Evolutionary conservation across 2,329 filamentous ascomycete genomes (phyloP).

Genomic region (Basipetospora chlamydospora): DNA sequence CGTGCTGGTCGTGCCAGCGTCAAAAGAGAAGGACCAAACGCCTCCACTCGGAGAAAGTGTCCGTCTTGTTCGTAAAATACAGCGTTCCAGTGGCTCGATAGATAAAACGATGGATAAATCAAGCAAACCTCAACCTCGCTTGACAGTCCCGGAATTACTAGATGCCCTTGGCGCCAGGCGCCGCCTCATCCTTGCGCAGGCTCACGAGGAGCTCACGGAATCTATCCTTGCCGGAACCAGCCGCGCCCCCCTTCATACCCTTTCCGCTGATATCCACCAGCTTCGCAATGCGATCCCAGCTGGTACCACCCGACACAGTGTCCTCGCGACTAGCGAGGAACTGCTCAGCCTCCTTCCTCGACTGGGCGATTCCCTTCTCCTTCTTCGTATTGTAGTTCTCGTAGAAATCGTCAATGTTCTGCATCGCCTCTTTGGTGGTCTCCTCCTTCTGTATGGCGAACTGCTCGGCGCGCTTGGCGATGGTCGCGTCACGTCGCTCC

Average conservation of each 20-base stretch:
- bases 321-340: slow-evolving; percentile 83
- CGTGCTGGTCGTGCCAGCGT: no score
- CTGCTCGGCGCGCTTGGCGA: slow-evolving; percentile 72
- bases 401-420: slow-evolving; percentile 98
- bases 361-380: slow-evolving; percentile 82
- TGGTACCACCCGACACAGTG: slow-evolving; percentile 85
- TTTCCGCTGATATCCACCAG: slow-evolving; percentile 95
- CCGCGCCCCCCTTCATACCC: slow-evolving; percentile 70
- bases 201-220: slow-evolving; percentile 83
- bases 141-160: no score
- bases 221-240: slow-evolving; percentile 85
- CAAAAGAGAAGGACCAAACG: slow-evolving; percentile 1
- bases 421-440: slow-evolving; percentile 76
- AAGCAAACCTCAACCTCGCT: no score
- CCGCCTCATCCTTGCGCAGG: slow-evolving; percentile 86
- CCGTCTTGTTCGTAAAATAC: slow-evolving; percentile 3
- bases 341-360: slow-evolving; percentile 80
- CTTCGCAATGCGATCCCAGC: slow-evolving; percentile 97
- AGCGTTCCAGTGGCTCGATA: not conserved
- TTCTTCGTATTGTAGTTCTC: slow-evolving; percentile 98
- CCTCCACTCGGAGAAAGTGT: not conserved
- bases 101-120: no score
- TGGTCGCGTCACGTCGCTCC: slow-evolving; percentile 69
- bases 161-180: slow-evolving; percentile 50
- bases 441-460: slow-evolving; percentile 70